Base-by-base conservation (phyloP, 1,139 yeast genomes). In the Ogataea hybrid region DNA sequence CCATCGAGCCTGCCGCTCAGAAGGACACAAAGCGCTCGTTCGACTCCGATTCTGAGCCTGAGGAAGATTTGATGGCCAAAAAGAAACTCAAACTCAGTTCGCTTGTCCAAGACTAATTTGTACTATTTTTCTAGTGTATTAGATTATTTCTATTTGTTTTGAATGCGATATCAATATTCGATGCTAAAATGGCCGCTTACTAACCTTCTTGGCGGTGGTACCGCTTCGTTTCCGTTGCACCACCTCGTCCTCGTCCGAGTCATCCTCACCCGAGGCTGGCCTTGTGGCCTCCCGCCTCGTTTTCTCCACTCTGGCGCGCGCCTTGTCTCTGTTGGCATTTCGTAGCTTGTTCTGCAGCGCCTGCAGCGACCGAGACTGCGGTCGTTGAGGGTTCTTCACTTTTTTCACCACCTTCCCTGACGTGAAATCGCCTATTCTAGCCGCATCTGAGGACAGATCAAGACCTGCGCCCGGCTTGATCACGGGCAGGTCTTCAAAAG, bases 291-390 rank as follows among this genome's bases (percentile, higher is more conserved):
- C 32, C n/a, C 31, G 35, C 12, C 11, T 22, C 17, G 32, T 7
- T 32, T 18, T 41, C 22, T 22, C 32, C 11, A 17, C 7, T 25
- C 45, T 39, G 15, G 42, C 48, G n/a, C 42, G 35, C 1, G 47
- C 43, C 37, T 49, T 42, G 11, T 40, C 43, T 20, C 63, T 35
- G 16, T 46, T 48, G 14, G 50, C 59, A 38, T 65, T 63, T 44
- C 79, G 60, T 59, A 75, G 54, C 47, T 67, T 71, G 49, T 75
- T 75, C 61, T 68, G 59, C 46, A 77, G 63, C 1, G 79, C 73
- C 18, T 62, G 52, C 67, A 76, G 63, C 3, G 79, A 71, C 12
- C 47, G 37, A 28, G 48, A 46, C 25, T 47, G 47, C 5, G 15
- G 28, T 6, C 33, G 25, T 8, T 44, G 28, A 29, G 35, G 42